phyloP scores from a whole-genome alignment of 306 rosid genomes.

The Malus sieversii region DNA sequence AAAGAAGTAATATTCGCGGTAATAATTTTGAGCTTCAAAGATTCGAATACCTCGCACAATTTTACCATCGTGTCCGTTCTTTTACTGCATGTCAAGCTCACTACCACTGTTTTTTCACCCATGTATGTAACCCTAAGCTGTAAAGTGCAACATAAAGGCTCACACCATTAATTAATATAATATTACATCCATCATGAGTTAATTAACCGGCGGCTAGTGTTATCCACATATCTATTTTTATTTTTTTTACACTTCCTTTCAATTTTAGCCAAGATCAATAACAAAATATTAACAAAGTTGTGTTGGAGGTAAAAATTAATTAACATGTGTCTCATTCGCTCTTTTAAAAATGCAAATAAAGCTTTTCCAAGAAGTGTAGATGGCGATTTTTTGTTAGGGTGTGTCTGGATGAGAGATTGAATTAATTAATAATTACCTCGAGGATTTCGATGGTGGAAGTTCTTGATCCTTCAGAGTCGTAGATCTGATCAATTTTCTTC shows the following conservation, averaged over 20 bases:
- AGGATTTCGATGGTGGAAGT: slow-evolving; percentile 60
- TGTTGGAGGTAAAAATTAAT: too few species aligned
- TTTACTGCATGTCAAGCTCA: slow-evolving; percentile 79
- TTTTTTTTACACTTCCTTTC: too few species aligned
- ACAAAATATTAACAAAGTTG: too few species aligned
- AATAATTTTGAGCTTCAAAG: slow-evolving; percentile 77
- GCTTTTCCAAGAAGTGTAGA: background rate
- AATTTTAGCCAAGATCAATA: too few species aligned
- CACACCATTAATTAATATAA: background rate
- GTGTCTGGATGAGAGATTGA: background rate
- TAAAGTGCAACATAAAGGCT: slow-evolving; percentile 2
- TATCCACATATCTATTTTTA: fast-evolving
- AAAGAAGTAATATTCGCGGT: slow-evolving; percentile 66
- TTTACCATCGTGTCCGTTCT: slow-evolving; percentile 83
- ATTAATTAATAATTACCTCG: slow-evolving; percentile 35
- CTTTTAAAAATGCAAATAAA: background rate
- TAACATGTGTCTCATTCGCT: background rate
- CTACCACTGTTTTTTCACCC: slow-evolving; percentile 70
- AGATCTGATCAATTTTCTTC: slow-evolving; percentile 45
- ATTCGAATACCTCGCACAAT: slow-evolving; percentile 80
- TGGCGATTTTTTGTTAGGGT: background rate
- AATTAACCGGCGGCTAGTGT: too few species aligned
- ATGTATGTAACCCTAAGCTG: slow-evolving; percentile 68
- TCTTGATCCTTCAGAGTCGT: slow-evolving; percentile 39
- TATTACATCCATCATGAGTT: background rate